Evolutionary conservation across 805 yeast species (phyloP), one percentile per base, ranked within the genome.

Genomic region (Sungouiozyma ichnusensis): DNA sequence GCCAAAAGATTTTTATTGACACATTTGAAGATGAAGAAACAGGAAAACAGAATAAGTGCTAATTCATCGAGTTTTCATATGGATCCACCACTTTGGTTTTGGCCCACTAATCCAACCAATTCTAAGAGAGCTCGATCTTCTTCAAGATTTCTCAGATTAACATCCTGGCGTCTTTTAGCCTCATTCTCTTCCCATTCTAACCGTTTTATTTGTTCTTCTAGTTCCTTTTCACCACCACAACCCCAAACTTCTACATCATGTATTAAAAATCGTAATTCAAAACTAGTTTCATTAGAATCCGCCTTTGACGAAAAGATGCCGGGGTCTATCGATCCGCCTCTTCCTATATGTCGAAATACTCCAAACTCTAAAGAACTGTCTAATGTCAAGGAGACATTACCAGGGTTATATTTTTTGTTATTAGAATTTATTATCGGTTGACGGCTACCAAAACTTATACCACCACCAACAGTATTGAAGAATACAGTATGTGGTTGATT

Each of bases 171-270:
- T 32, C 86, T 79, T 50, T 77, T 73, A 0, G 94, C 94, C 57
- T 86, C 95, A 38, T 77, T 68, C 54, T 81, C 82, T 56, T 90
- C 97, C 96, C 96, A 87, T 51, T 81, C 87, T 92, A 95, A 83
- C 45, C 74, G 73, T 52, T 74, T 76, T 37, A 72, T 67, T 62
- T 88, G 96, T 47, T 81, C 88, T 24, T 73, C 80, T 37, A 87
- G 64, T 49, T 85, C 94, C 45, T 79, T 76, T 8, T 74, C 77
- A 6, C 85, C 77, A 1, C 97, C 97, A 44, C 86, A 74, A 0
- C 97, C 97, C 88, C 92, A 84, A 0, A 87, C 94, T 56, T 88
- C 96, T 19, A 88, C 64, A 48, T 82, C 88, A 4, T 79, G 75
- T 6, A 90, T 74, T 42, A 71, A 57, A 52, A 90, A 77, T 39